phyloP scores from a whole-genome alignment of 331 rosid genomes.

The Erythrophleum ivorense region DNA sequence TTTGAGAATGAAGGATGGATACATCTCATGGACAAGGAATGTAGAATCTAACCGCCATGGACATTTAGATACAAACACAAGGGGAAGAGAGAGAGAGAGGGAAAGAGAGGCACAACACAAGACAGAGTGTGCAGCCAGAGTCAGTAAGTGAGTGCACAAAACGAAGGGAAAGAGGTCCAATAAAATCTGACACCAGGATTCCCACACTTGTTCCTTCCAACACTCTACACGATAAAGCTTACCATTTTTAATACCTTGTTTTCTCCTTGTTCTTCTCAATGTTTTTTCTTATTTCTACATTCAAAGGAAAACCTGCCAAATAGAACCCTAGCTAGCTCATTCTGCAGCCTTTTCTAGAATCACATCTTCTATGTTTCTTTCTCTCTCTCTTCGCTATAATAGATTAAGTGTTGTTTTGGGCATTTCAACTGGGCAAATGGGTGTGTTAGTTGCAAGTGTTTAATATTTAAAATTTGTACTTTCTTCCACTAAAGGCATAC shows the following conservation, averaged over 20 bases:
- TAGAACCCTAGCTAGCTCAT: neutral
- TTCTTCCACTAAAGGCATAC: neutral
- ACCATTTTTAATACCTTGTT: constrained; percentile 34
- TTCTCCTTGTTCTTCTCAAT: neutral
- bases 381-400: neutral
- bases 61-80: constrained; percentile 48
- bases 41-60: constrained; percentile 49
- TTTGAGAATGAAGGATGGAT: neutral
- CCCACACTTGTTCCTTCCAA: constrained; percentile 68
- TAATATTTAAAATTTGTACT: neutral
- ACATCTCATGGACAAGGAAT: no score
- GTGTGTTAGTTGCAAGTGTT: neutral
- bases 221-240: constrained; percentile 59
- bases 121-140: no score
- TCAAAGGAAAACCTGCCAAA: constrained; percentile 10
- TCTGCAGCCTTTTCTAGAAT: constrained; percentile 27
- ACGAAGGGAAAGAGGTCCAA: no score
- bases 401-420: neutral
- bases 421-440: neutral
- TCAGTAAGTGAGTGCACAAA: no score
- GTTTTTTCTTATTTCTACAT: constrained; percentile 1
- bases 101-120: neutral
- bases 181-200: constrained; percentile 55
- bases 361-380: neutral
- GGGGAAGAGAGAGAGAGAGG: neutral